A percentile compares a stretch with the other conserved stretches of the same genome.
Evolutionary conservation across 73 alveolate species (phyloP).

Genomic region (Breviolum minutum): DNA sequence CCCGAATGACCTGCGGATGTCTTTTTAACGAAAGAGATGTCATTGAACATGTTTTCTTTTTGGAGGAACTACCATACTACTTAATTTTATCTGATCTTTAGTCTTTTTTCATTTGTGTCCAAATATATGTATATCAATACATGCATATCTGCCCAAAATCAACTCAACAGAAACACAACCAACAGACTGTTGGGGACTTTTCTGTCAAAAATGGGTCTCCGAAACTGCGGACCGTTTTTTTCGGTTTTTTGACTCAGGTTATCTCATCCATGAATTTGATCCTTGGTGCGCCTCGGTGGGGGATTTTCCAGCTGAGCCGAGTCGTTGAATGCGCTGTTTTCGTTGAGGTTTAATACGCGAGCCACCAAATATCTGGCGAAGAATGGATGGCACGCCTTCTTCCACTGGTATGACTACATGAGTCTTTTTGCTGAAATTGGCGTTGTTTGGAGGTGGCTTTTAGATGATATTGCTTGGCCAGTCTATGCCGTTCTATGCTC

Average conservation of each 20-base stretch:
- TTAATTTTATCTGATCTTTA: no score
- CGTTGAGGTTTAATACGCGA: constrained; percentile 51
- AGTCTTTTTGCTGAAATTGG: not conserved
- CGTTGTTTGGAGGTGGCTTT: not conserved
- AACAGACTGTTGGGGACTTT: not conserved
- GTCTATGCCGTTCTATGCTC: not conserved
- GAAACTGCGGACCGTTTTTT: not conserved
- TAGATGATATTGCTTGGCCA: not conserved
- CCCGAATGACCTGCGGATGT: not conserved
- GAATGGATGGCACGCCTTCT: constrained; percentile 93
- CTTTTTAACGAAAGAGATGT: not conserved
- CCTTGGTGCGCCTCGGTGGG: constrained; percentile 54
- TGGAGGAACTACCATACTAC: no score
- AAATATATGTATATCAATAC: no score
- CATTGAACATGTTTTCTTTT: no score
- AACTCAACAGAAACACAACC: no score
- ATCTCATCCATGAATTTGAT: constrained; percentile 81
- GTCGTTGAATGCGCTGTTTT: not conserved
- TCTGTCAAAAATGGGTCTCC: not conserved
- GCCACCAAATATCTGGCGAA: constrained; percentile 87
- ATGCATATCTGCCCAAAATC: no score
- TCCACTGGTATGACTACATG: constrained; percentile 94
- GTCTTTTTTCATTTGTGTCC: no score
- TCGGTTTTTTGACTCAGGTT: not conserved
- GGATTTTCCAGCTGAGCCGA: not conserved